phyloP scores from a whole-genome alignment of 225 moss, liverwort and hornwort genomes.

The Polytrichum commune region DNA sequence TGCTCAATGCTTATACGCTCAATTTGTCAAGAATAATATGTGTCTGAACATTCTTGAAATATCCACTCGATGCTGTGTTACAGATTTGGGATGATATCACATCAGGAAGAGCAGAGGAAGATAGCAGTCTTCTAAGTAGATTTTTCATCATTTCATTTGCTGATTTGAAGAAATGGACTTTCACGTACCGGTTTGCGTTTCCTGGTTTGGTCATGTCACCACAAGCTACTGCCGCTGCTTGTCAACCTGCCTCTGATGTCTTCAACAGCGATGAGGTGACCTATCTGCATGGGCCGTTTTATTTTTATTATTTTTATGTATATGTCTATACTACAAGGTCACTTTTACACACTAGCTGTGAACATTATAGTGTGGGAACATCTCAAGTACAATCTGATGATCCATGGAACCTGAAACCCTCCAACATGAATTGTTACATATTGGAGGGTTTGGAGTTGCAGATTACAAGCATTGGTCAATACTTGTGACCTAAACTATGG shows the following conservation, averaged over 20 bases:
- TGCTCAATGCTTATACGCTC: no score
- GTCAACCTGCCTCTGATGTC: slow-evolving; percentile 63
- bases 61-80: slow-evolving; percentile 15
- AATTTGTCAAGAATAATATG: no score
- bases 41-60: no score
- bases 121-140: slow-evolving; percentile 77
- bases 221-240: slow-evolving; percentile 63
- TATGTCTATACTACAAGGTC: no score
- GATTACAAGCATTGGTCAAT: no score
- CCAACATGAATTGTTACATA: no score
- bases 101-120: slow-evolving; percentile 94
- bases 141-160: slow-evolving; percentile 92
- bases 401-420: no score
- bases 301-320: background rate
- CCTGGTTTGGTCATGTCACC: slow-evolving; percentile 90
- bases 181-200: slow-evolving; percentile 91
- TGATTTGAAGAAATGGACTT: slow-evolving; percentile 99
- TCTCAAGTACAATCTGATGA: no score
- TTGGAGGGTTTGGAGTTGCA: no score
- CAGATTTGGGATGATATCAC: slow-evolving; percentile 97
- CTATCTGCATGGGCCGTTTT: slow-evolving; percentile 10
- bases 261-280: slow-evolving; percentile 68
- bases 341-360: no score
- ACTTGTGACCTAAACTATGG: no score
- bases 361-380: no score